phyloP scores from a whole-genome alignment of 225 moss, liverwort and hornwort genomes.

The Pseudisothecium myosuroides region DNA sequence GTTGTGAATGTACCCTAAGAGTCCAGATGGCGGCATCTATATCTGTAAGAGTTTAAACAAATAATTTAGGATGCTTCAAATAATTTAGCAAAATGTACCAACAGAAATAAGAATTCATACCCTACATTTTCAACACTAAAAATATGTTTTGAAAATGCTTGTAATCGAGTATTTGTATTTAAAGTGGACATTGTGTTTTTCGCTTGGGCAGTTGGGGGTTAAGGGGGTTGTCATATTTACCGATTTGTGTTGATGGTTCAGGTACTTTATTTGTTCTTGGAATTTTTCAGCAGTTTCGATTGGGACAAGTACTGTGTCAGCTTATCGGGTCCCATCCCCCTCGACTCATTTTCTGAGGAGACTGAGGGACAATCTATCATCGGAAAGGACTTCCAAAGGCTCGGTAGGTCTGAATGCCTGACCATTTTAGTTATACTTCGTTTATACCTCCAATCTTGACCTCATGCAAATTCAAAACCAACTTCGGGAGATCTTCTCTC shows the following conservation, averaged over 20 bases:
- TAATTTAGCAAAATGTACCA: too few species aligned
- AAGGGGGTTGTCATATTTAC: not conserved
- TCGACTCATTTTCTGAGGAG: not conserved
- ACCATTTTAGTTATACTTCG: not conserved
- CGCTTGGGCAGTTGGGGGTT: not conserved
- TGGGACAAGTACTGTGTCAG: constrained; percentile 75
- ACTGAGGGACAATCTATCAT: not conserved
- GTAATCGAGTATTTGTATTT: not conserved
- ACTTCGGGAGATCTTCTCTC: not conserved
- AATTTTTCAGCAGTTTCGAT: constrained; percentile 86
- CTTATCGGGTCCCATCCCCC: constrained; percentile 73
- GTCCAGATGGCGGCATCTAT: not conserved
- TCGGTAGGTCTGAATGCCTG: constrained; percentile 22
- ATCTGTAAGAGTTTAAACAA: not conserved
- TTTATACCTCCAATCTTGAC: not conserved
- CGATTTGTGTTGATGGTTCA: constrained; percentile 3
- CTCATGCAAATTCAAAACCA: not conserved
- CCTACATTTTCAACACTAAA: not conserved
- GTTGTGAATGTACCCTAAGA: not conserved
- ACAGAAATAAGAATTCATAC: not conserved
- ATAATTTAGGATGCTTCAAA: not conserved
- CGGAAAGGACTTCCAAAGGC: not conserved
- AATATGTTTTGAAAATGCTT: not conserved
- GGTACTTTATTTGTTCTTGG: constrained; percentile 75
- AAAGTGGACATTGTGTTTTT: not conserved